Conservation (phyloP, 2,329 filamentous ascomycete species). For the Cryphonectria japonica region DNA sequence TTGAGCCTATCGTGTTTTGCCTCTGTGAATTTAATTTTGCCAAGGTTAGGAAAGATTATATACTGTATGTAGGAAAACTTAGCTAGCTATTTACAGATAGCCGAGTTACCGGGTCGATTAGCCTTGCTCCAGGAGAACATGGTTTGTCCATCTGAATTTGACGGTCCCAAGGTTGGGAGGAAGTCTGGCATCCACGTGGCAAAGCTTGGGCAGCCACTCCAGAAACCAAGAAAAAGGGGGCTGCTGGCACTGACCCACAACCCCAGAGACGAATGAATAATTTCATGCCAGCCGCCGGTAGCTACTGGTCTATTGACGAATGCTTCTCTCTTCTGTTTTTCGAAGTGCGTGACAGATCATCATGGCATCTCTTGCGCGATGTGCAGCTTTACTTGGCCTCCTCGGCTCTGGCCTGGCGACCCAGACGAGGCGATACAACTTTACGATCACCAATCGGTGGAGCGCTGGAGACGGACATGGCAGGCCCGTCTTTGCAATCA, state of each 20-base stretch:
- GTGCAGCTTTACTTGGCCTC: conserved; percentile 13
- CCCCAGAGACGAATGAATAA: not conserved
- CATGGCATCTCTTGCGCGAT: not conserved
- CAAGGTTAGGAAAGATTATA: too few species aligned
- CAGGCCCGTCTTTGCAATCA: conserved; percentile 28
- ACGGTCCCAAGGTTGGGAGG: too few species aligned
- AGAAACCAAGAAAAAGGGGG: not conserved
- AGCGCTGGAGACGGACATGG: conserved; percentile 28
- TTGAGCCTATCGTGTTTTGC: not conserved
- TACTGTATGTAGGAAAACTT: too few species aligned
- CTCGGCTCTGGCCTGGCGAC: conserved; percentile 16
- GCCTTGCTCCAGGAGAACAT: too few species aligned
- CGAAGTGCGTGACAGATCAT: not conserved
- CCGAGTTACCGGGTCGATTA: too few species aligned
- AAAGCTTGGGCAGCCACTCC: too few species aligned
- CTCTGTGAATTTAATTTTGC: too few species aligned
- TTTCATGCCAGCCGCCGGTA: not conserved
- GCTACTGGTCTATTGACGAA: not conserved
- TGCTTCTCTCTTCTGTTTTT: not conserved
- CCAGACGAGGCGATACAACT: conserved; percentile 12
- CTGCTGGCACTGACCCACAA: not conserved
- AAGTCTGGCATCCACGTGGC: too few species aligned
- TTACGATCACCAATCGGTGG: conserved; percentile 19
- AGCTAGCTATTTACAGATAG: too few species aligned
- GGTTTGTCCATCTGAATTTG: too few species aligned